Evolutionary conservation across 257 asterid genomes (phyloP).

Genomic region (Solanum sejunctum): DNA sequence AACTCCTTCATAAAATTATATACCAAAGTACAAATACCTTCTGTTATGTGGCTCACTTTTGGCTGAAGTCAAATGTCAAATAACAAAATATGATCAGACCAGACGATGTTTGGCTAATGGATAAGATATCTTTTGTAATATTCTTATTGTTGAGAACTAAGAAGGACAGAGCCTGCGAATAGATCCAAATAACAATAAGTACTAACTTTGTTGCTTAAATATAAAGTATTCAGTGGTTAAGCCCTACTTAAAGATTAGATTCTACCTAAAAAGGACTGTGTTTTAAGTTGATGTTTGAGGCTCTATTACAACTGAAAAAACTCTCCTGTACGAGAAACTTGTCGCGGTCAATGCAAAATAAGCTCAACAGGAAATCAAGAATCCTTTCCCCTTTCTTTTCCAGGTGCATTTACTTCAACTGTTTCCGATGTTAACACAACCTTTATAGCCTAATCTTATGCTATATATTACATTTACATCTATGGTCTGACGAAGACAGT

Average conservation of each 20-base stretch:
- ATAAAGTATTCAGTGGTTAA: not conserved
- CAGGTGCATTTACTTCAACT: not conserved
- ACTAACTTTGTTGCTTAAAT: not conserved
- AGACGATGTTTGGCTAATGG: not conserved
- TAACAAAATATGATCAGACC: not conserved
- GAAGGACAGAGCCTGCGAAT: not conserved
- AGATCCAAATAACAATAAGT: not conserved
- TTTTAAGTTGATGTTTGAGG: not conserved
- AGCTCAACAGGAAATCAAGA: not conserved
- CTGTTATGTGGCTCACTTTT: not conserved
- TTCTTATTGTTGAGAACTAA: not conserved
- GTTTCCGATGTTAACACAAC: not conserved
- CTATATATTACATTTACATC: not conserved
- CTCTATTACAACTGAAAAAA: not conserved
- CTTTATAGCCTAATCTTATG: not conserved
- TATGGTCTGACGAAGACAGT: not conserved
- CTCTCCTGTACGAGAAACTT: not conserved
- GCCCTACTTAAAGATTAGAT: not conserved
- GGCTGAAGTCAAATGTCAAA: not conserved
- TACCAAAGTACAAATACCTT: not conserved
- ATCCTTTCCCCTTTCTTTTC: not conserved
- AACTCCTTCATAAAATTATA: not conserved
- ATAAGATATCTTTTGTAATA: not conserved
- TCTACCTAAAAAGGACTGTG: not conserved
- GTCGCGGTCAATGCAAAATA: not conserved